A percentile compares a stretch with the other conserved stretches of the same genome.
phyloP scores from a whole-genome alignment of 257 asterid genomes.

The Solanum ahanhuiri region DNA sequence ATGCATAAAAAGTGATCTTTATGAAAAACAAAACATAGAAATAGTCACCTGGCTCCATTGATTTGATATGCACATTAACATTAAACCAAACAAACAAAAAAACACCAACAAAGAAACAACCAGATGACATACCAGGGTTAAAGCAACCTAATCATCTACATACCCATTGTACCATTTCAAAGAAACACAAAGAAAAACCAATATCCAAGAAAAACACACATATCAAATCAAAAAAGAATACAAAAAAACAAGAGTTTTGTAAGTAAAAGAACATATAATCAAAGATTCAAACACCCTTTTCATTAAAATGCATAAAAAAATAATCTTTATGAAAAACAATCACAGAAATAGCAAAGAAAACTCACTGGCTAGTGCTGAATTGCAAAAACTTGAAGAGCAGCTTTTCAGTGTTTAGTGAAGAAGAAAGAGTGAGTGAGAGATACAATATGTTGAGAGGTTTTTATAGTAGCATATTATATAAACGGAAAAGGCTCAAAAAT shows the following conservation, averaged over 20 bases:
- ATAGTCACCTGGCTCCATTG: not conserved
- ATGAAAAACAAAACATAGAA: not conserved
- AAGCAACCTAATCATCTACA: not conserved
- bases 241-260: not conserved
- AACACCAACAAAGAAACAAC: not conserved
- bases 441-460: not conserved
- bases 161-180: not conserved
- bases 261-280: not conserved
- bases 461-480: not conserved
- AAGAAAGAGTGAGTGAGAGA: not conserved
- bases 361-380: not conserved
- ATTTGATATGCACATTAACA: not conserved
- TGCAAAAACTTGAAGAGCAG: not conserved
- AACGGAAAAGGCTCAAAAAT: too few relatives aligned
- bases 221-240: not conserved
- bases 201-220: not conserved
- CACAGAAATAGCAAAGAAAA: not conserved
- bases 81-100: not conserved
- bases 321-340: not conserved
- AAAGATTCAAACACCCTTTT: not conserved
- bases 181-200: not conserved
- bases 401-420: not conserved
- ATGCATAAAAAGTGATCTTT: not conserved
- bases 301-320: not conserved
- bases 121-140: not conserved